Evolutionary conservation across 2,329 filamentous ascomycete genomes (phyloP), one percentile per base, ranked within the genome.

Genomic region (Talaromyces sp.): DNA sequence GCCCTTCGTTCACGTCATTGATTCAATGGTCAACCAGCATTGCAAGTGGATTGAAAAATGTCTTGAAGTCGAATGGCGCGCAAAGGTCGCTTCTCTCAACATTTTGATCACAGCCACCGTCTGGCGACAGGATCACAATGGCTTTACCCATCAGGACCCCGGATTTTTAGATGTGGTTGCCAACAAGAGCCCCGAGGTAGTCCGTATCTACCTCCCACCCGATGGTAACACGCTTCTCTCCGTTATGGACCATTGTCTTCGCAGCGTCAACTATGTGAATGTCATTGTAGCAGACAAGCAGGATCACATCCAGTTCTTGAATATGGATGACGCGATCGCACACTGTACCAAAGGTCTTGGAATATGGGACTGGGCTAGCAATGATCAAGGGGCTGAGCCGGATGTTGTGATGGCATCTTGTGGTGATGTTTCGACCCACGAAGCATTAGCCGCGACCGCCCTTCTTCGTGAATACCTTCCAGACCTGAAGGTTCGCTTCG

Each of bases 1-100:
- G 70, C 87, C 88, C 0, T 92, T 92, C 67, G 89, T 91, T 54
- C 88, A 91, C 66, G 84, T 92, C 64, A 90, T 92, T 63, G 88
- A 91, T 71, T 90, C 86, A 1, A 92, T 92, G 88, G 88, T 92
- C 55, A 91, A 90, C 70, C 88, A 90, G 75, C 88, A 92, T 74
- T 90, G 87, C 77, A 92, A 92, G 71, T 91, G 88, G 88, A 82
- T 91, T 46, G 88, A 92, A 70, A 92, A 91, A 75, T 89, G 85
- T 60, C 77, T 86, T n/a, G 88, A 91, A 66, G 86, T 91, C 17
- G 84, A 88, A 64, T 92, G 89, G 89, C 84, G 89, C 47, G 82
- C 79, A 62, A 86, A 86, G 70, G 77, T 91, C 10, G 82, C 88
- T 8, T 91, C 88, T 0, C 82, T 92, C 62, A 92, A 92, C 75